Evolutionary conservation across 192 early-diverging fungal genomes (phyloP), one percentile per base, ranked within the genome.

Genomic region (Podila epicladia): DNA sequence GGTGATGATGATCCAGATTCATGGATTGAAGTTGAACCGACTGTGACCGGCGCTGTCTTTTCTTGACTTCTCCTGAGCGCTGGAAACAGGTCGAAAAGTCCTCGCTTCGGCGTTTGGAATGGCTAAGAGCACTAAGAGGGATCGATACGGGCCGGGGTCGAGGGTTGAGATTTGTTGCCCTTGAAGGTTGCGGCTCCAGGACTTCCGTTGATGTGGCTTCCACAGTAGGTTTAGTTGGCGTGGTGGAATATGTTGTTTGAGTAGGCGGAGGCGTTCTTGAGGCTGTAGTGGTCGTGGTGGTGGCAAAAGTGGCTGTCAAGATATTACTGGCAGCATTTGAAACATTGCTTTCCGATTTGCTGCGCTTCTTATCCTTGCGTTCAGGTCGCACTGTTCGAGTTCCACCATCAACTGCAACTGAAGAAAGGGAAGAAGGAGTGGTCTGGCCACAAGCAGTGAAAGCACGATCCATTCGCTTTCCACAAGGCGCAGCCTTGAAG

Each of bases 401-500:
- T 58, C 48, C n/a, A 53, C 62, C 53, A 41, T 58, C 55, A 35
- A 41, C 2, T 22, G 51, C 32, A 19, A 1, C 57, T 2, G 22
- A 15, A 7, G 31, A 8, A 2, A 17, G 32, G 15, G 66, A 55
- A 9, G 69, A 58, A 22, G 64, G 70, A 19, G 67, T 38, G 2
- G 57, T 50, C 5, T 33, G 17, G 0, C 50, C 60, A 13, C 50
- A 28, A 26, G 60, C 59, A 5, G 65, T 50, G 17, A 37, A 37
- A 37, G 57, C 48, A 37, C 69, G 50, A 20, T 68, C 62, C 41
- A 41, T 50, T 58, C 67, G 59, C 29, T 75, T 68, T 9, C 70
- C 71, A 62, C 65, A 80, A 12, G 76, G 76, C 5, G 70, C 55
- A 17, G 77, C 77, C 45, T 73, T 72, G 22, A 80, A 80, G 29